A percentile compares a stretch with the other conserved stretches of the same genome.
phyloP scores from a whole-genome alignment of 2,329 filamentous ascomycete genomes.

The Hortaea sp. region DNA sequence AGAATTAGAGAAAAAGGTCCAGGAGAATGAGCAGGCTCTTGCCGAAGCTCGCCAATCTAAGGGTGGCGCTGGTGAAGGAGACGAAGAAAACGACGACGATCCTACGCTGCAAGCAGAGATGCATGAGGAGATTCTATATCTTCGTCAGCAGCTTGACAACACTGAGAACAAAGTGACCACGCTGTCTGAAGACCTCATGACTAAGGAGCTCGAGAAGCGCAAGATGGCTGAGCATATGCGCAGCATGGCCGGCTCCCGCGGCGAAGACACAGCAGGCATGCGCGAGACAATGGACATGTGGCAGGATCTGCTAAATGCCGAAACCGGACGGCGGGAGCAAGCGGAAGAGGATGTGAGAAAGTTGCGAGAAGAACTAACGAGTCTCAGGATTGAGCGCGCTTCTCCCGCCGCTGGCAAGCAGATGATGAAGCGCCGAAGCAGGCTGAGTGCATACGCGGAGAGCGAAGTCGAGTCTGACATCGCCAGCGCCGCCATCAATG shows the following conservation, averaged over 20 bases:
- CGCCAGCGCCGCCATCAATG: constrained; percentile 24
- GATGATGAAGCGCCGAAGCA: constrained; percentile 10
- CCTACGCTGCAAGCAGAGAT: constrained; percentile 47
- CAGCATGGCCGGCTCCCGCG: constrained; percentile 35
- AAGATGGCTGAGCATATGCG: constrained; percentile 74
- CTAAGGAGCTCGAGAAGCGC: constrained; percentile 74
- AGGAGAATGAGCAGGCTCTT: constrained; percentile 45
- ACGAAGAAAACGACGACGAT: constrained; percentile 22
- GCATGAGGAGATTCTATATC: constrained; percentile 75
- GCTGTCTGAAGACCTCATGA: constrained; percentile 65
- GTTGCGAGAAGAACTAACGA: constrained; percentile 71
- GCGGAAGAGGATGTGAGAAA: constrained; percentile 79
- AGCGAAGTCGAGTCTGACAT: constrained; percentile 27
- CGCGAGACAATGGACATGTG: constrained; percentile 63
- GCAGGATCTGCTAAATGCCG: constrained; percentile 89
- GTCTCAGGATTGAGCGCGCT: constrained; percentile 33
- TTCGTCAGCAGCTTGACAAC: constrained; percentile 77
- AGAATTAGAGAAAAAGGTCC: constrained; percentile 72
- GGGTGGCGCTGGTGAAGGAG: constrained; percentile 17
- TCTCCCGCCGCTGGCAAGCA: constrained; percentile 27
- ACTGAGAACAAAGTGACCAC: constrained; percentile 77
- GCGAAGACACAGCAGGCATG: constrained; percentile 17
- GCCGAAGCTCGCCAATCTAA: constrained; percentile 37
- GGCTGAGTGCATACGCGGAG: constrained; percentile 25
- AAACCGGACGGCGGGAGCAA: constrained; percentile 80